A percentile compares a stretch with the other conserved stretches of the same genome.
These are phyloP conservation scores for Metschnikowia continentalis DNA, from an alignment of 805 yeast species.

Conservation along the genomic window DNA sequence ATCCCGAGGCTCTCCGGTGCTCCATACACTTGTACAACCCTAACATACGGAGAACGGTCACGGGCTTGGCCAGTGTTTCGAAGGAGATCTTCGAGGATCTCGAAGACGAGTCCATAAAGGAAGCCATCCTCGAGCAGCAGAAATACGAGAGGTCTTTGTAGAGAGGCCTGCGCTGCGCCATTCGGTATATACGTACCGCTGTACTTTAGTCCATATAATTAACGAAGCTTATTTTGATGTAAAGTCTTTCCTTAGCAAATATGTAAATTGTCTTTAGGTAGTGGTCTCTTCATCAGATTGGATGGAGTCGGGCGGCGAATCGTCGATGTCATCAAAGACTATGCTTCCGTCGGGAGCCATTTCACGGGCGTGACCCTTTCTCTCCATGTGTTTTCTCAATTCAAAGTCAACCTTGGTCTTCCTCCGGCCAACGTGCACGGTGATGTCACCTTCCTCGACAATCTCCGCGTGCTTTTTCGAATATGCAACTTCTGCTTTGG, in stretches of 20 bases:
- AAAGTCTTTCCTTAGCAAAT: neutral
- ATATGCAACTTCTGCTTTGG: slow-evolving; percentile 44
- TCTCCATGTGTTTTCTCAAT: slow-evolving; percentile 43
- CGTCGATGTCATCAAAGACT: slow-evolving; percentile 14
- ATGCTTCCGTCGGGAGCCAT: slow-evolving; percentile 16
- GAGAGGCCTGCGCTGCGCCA: neutral
- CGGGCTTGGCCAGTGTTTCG: slow-evolving; percentile 65
- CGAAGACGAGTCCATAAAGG: slow-evolving; percentile 48
- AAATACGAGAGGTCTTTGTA: slow-evolving; percentile 35
- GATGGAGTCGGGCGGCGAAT: slow-evolving; percentile 14
- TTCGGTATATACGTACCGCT: neutral
- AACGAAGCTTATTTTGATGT: neutral
- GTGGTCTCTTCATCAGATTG: slow-evolving; percentile 7
- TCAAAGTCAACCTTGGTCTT: slow-evolving; percentile 45
- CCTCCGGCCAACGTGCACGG: slow-evolving; percentile 44
- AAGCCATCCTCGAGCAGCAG: slow-evolving; percentile 63
- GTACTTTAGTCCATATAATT: slow-evolving; percentile 2
- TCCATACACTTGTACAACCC: slow-evolving; percentile 41
- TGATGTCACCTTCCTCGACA: slow-evolving; percentile 46
- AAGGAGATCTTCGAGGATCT: slow-evolving; percentile 52
- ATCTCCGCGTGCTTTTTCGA: slow-evolving; percentile 44
- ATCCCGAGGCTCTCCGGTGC: slow-evolving; percentile 32
- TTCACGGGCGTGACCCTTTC: slow-evolving; percentile 19
- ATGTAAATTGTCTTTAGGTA: neutral
- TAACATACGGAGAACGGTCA: slow-evolving; percentile 46